These are phyloP conservation scores for Ophiostoma sp. DNA, from an alignment of 2,329 filamentous ascomycete species.

Conservation along the genomic window DNA sequence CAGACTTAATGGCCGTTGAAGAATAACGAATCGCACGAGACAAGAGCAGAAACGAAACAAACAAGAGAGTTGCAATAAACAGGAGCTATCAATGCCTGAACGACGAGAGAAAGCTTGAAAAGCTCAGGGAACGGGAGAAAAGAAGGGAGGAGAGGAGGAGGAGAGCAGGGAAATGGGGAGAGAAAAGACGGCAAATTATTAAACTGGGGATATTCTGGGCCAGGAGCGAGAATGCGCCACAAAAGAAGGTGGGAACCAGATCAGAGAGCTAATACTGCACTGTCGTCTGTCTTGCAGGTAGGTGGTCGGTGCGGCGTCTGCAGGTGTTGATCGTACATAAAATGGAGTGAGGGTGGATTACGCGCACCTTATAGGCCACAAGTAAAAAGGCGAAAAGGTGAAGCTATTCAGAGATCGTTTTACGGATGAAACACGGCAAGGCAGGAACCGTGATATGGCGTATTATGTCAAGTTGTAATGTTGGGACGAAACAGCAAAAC, in stretches of 20 bases:
- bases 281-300: constrained; percentile 7
- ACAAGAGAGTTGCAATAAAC: constrained; percentile 9
- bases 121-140: constrained; percentile 14
- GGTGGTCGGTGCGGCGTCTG: constrained; percentile 10
- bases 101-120: constrained; percentile 13
- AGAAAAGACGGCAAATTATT: constrained; percentile 19
- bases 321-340: neutral
- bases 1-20: neutral
- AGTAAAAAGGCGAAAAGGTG: neutral
- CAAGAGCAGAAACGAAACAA: constrained; percentile 1
- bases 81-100: constrained; percentile 13
- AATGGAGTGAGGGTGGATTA: neutral
- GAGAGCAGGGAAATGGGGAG: neutral
- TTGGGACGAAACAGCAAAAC: neutral
- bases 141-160: constrained; percentile 14
- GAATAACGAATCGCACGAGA: neutral
- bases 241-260: constrained; percentile 16
- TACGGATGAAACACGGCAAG: neutral
- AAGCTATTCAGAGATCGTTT: neutral
- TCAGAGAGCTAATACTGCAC: constrained; percentile 4
- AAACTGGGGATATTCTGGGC: constrained; percentile 20
- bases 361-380: neutral
- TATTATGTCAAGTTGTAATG: neutral
- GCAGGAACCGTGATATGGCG: neutral
- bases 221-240: constrained; percentile 20